Conservation (phyloP, 352 stramenopile genomes). For the Globisporangium viniferum region DNA sequence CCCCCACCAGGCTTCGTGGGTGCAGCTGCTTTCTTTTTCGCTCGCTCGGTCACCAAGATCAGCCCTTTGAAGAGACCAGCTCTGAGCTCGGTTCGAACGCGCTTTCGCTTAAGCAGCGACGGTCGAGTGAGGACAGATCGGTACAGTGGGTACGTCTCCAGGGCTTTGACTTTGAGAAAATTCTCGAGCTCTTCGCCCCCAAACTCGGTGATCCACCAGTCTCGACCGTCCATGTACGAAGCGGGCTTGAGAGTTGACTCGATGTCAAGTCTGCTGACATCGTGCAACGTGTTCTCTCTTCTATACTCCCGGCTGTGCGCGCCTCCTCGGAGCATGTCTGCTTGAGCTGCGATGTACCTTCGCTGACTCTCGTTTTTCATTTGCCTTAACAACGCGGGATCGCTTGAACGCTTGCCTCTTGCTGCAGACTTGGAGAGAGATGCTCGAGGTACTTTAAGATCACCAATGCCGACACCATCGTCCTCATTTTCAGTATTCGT, state of each 20-base stretch:
- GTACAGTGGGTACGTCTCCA: slow-evolving; percentile 76
- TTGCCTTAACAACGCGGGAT: slow-evolving; percentile 57
- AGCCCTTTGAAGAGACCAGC: slow-evolving; percentile 83
- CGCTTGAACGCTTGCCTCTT: slow-evolving; percentile 12
- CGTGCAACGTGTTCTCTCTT: background rate
- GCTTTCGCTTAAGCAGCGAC: slow-evolving; percentile 49
- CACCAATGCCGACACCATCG: slow-evolving; percentile 63
- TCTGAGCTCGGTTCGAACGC: slow-evolving; percentile 49
- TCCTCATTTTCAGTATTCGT: slow-evolving; percentile 23
- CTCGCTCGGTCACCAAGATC: slow-evolving; percentile 49
- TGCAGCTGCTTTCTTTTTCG: slow-evolving; percentile 8
- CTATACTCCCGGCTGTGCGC: background rate
- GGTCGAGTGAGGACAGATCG: slow-evolving; percentile 56
- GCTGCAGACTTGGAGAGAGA: slow-evolving; percentile 17
- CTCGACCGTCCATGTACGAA: slow-evolving; percentile 54
- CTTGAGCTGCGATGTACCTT: slow-evolving; percentile 48
- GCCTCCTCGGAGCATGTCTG: slow-evolving; percentile 29
- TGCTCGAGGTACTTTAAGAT: slow-evolving; percentile 28
- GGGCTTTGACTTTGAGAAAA: slow-evolving; percentile 59
- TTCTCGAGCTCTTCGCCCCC: slow-evolving; percentile 78
- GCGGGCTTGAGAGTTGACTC: slow-evolving; percentile 15
- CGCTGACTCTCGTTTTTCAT: slow-evolving; percentile 40
- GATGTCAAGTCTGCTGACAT: slow-evolving; percentile 11
- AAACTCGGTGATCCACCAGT: slow-evolving; percentile 74
- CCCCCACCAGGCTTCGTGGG: background rate